phyloP scores from a whole-genome alignment of 805 yeast genomes.

The Ogataea corticis region DNA sequence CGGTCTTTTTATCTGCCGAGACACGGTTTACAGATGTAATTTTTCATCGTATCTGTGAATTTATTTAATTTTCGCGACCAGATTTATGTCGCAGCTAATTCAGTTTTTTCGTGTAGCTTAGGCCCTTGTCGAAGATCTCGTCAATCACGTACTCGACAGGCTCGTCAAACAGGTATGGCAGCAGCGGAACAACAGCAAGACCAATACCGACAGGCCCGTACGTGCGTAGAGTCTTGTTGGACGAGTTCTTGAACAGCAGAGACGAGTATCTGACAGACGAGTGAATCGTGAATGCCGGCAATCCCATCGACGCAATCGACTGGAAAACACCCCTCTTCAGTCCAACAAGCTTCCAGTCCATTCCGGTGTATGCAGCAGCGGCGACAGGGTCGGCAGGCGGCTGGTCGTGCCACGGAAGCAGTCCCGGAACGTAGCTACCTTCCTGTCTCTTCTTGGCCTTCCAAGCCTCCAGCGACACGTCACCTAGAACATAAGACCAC shows the following conservation, averaged over 20 bases:
- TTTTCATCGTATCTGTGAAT: too few relatives aligned
- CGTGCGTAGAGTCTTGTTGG: slow-evolving; percentile 47
- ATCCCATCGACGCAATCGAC: slow-evolving; percentile 79
- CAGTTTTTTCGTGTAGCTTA: slow-evolving; percentile 14
- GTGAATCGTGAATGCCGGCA: slow-evolving; percentile 86
- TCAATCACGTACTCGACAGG: slow-evolving; percentile 76
- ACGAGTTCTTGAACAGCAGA: slow-evolving; percentile 54
- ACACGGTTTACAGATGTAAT: too few relatives aligned
- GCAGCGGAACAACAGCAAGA: slow-evolving; percentile 69
- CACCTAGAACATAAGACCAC: slow-evolving; percentile 76
- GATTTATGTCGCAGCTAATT: slow-evolving; percentile 2
- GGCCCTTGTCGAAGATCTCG: slow-evolving; percentile 55
- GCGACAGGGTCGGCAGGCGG: slow-evolving; percentile 44
- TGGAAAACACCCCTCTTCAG: slow-evolving; percentile 79
- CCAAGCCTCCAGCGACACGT: slow-evolving; percentile 75
- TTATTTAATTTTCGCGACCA: too few relatives aligned
- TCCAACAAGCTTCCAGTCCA: slow-evolving; percentile 68
- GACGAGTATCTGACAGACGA: slow-evolving; percentile 72
- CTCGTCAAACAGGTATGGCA: slow-evolving; percentile 79
- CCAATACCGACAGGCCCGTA: slow-evolving; percentile 84
- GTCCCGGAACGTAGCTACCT: slow-evolving; percentile 59
- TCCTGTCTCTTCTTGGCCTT: slow-evolving; percentile 63
- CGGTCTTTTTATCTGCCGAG: too few relatives aligned
- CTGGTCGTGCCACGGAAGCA: slow-evolving; percentile 64
- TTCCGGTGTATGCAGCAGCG: slow-evolving; percentile 39